Conservation (phyloP, 2,329 filamentous ascomycete species). For the Aspergillus vadensis region DNA sequence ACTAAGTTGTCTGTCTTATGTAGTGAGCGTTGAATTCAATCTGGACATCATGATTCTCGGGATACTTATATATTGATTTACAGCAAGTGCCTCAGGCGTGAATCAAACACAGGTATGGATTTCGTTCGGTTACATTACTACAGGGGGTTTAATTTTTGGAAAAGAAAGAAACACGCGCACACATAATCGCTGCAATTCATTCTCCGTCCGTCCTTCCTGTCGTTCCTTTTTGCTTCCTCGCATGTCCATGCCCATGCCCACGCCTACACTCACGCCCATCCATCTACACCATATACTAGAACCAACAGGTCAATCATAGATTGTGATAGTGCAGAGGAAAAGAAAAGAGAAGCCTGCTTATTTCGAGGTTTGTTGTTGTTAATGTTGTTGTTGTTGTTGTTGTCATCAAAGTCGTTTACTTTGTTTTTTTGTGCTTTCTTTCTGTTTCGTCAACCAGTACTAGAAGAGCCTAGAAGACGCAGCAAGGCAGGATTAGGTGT, state of each 20-base stretch:
- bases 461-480: too few relatives aligned
- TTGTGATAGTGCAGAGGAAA: not conserved
- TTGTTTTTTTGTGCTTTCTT: not conserved
- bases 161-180: not conserved
- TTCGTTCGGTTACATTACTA: not conserved
- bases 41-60: too few relatives aligned
- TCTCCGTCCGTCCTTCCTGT: not conserved
- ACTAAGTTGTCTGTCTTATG: too few relatives aligned
- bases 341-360: not conserved
- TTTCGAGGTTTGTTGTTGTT: not conserved
- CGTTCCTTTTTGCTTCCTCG: too few relatives aligned
- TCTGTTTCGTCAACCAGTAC: conserved; percentile 1
- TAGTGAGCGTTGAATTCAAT: too few relatives aligned
- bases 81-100: too few relatives aligned
- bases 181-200: not conserved
- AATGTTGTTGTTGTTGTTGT: not conserved
- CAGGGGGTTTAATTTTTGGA: not conserved
- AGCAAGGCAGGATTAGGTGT: conserved; percentile 17
- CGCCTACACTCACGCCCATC: not conserved
- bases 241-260: not conserved
- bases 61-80: too few relatives aligned
- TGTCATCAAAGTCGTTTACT: conserved; percentile 12
- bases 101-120: not conserved
- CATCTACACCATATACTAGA: not conserved
- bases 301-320: not conserved